Conservation (phyloP, 441 rosid species). For the Syzygium malaccense region DNA sequence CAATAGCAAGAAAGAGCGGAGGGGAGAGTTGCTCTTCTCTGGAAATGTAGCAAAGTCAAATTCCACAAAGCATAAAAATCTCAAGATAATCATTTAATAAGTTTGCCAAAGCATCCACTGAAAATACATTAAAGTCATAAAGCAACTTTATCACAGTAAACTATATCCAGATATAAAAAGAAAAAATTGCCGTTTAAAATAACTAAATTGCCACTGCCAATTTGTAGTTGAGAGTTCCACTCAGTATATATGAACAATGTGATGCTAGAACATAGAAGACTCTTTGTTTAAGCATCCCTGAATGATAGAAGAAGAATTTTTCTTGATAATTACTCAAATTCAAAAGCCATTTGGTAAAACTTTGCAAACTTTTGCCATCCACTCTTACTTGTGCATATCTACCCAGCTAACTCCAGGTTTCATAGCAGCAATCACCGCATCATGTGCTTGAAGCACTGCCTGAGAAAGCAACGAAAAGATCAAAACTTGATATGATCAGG, state of each 20-base stretch:
- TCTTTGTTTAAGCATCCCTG: not conserved
- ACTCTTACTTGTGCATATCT: conserved; percentile 89
- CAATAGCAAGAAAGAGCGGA: not conserved
- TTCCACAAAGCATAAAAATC: not conserved
- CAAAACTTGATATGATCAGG: not conserved
- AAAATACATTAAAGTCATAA: not conserved
- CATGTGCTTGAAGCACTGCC: conserved; percentile 90
- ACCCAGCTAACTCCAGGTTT: conserved; percentile 92
- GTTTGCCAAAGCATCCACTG: not conserved
- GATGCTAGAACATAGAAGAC: not conserved
- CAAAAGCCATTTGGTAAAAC: not conserved
- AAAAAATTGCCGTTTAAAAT: not conserved
- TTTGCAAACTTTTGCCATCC: not conserved
- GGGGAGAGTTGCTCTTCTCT: not conserved
- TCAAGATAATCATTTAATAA: not conserved
- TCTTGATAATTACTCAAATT: not conserved
- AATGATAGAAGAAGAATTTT: not conserved
- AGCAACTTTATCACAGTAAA: not conserved
- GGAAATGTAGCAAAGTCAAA: not conserved
- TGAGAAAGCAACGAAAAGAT: conserved; percentile 19
- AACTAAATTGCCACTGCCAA: not conserved
- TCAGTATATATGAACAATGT: not conserved
- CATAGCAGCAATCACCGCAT: conserved; percentile 78
- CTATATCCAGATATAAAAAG: not conserved
- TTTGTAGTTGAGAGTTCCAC: not conserved